Conservation (phyloP, 1,139 yeast genomes). For the Suhomyces wounanorum region DNA sequence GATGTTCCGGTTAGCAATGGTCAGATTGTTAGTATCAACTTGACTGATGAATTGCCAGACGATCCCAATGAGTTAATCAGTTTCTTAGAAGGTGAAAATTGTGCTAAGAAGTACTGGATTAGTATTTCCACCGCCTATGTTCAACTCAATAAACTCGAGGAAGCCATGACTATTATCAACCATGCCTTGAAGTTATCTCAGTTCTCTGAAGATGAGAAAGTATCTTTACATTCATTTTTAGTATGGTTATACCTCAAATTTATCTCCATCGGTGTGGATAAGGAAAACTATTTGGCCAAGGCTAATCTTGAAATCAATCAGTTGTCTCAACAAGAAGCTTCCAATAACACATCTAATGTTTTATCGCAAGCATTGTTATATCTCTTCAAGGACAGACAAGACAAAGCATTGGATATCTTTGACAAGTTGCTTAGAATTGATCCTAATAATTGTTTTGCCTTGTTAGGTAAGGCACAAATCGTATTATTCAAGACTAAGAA, state of each 20-base stretch:
- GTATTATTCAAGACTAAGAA: conserved; percentile 67
- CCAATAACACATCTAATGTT: conserved; percentile 40
- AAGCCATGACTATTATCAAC: conserved; percentile 64
- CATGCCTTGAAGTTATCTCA: conserved; percentile 53
- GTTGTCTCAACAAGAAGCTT: conserved; percentile 18
- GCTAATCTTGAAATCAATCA: conserved; percentile 26
- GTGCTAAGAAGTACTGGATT: conserved; percentile 79
- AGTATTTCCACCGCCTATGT: conserved; percentile 82
- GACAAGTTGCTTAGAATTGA: conserved; percentile 54
- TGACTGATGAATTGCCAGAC: conserved; percentile 76
- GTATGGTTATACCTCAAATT: conserved; percentile 70
- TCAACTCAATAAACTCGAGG: conserved; percentile 56
- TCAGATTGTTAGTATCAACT: conserved; percentile 71
- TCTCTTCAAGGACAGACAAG: conserved; percentile 52
- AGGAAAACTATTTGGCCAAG: conserved; percentile 24
- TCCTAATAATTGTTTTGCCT: conserved; percentile 68
- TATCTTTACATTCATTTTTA: conserved; percentile 60
- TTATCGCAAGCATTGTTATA: conserved; percentile 61
- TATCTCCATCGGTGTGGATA: conserved; percentile 30
- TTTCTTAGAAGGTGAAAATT: conserved; percentile 75
- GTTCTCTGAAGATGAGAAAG: conserved; percentile 50
- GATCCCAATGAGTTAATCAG: conserved; percentile 82
- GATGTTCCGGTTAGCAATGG: conserved; percentile 73
- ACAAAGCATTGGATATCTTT: conserved; percentile 65
- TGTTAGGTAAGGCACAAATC: conserved; percentile 83